Evolutionary conservation across 306 rosid species (phyloP).

Genomic region (Quercus mongolica): DNA sequence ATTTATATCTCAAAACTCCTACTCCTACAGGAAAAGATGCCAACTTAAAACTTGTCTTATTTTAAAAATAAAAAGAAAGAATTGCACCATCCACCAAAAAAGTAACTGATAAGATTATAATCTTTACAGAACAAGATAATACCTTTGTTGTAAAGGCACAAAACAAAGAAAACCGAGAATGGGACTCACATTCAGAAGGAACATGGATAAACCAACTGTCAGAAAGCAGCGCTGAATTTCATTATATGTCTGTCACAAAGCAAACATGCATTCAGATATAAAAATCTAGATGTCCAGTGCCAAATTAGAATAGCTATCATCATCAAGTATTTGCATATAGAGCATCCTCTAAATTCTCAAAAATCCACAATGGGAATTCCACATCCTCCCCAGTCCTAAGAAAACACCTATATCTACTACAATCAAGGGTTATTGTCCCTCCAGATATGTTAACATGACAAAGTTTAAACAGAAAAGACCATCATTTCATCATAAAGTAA

Average conservation of each 20-base stretch:
- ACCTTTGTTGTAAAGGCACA: not conserved
- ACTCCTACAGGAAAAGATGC: not conserved
- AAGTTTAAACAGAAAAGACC: not conserved
- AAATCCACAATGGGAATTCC: too few species aligned
- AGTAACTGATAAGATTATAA: not conserved
- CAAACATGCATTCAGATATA: not conserved
- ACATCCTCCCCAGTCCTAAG: not conserved
- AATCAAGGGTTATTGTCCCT: not conserved
- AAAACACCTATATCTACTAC: not conserved
- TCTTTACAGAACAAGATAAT: not conserved
- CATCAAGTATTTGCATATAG: not conserved
- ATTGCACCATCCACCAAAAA: not conserved
- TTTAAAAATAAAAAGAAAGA: not conserved
- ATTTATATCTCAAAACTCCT: not conserved
- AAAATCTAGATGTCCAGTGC: not conserved
- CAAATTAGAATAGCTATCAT: not conserved
- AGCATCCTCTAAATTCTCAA: too few species aligned
- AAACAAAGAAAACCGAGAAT: constrained; percentile 5
- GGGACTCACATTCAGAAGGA: constrained; percentile 78
- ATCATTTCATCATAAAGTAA: not conserved
- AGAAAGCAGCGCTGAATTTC: constrained; percentile 96
- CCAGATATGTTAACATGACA: not conserved
- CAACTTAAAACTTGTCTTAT: not conserved
- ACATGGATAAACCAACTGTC: constrained; percentile 75
- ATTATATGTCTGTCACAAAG: constrained; percentile 68